Evolutionary conservation across 768 basidiomycete genomes (phyloP), one percentile per base, ranked within the genome.

Genomic region (Termitomyces sp.): DNA sequence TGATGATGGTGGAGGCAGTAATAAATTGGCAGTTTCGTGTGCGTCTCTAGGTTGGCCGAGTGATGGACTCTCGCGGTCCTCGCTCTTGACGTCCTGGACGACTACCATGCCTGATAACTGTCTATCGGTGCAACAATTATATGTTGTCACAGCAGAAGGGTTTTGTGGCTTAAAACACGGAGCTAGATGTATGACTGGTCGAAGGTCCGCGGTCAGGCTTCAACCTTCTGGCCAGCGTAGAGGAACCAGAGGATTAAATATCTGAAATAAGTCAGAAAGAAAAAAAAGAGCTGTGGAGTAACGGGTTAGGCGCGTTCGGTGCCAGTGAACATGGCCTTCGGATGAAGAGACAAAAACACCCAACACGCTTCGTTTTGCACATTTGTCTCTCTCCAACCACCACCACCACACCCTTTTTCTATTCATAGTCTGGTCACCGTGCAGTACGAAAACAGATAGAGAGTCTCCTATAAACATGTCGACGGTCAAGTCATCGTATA

Each of bases 401-500:
- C 36, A 54, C 56, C 67, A 56, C 51, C 67, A 58, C 54, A 23
- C 44, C 44, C 20, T 60, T 59, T 44, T 58, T 32, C 16, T 44
- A 43, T 36, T 49, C 40, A 32, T 49, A 54, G 26, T 57, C 20
- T 59, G 26, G 35, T 26, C 30, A 43, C 46, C n/a, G 50, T 51
- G 33, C 47, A 47, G 43, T 30, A 57, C 61, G 26, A 36, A 38
- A 43, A 36, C 28, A 32, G 38, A 36, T 10, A 43, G 20, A 52
- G 43, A 69, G 23, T 53, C 28, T 26, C 18, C 52, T 53, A 53
- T 53, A 41, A 41, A n/a, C 56, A 77, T 77, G 74, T 69, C 74
- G 58, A 68, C 67, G 50, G 66, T 70, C 53, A 75, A 74, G 64
- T 66, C 72, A 63, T 58, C 62, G 61, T 74, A 73, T 62, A 80